phyloP scores from a whole-genome alignment of 371 early-diverging fungal genomes.

The Actinomucor elegans region DNA sequence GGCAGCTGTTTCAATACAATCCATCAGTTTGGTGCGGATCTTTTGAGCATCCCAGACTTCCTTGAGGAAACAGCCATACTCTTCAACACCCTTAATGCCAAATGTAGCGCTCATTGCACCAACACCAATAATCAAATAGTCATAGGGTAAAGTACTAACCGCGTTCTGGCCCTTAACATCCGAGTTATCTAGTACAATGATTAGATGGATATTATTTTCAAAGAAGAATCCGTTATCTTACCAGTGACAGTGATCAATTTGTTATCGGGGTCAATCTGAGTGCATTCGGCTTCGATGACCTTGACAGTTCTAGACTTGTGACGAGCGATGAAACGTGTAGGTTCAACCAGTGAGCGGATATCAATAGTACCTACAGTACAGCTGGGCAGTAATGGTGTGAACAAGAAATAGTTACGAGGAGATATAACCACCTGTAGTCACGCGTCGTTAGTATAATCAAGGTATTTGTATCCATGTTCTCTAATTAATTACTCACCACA shows the following conservation, averaged over 20 bases:
- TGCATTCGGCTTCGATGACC: conserved; percentile 88
- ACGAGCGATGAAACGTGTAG: conserved; percentile 83
- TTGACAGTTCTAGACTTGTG: conserved; percentile 81
- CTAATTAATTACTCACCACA: conserved; percentile 66
- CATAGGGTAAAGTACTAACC: conserved; percentile 71
- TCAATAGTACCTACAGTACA: conserved; percentile 88
- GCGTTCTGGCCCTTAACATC: conserved; percentile 66
- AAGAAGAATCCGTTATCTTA: conserved; percentile 29
- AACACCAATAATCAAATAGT: conserved; percentile 85
- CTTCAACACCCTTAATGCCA: conserved; percentile 85
- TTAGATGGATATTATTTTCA: not conserved
- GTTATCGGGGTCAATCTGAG: conserved; percentile 73
- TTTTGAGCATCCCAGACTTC: conserved; percentile 87
- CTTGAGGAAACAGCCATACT: conserved; percentile 88
- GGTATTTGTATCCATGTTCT: not conserved
- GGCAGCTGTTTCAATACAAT: conserved; percentile 87
- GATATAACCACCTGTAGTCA: conserved; percentile 65
- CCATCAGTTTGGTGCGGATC: conserved; percentile 85
- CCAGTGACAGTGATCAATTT: conserved; percentile 73
- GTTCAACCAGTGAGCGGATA: conserved; percentile 80
- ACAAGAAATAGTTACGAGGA: conserved; percentile 92
- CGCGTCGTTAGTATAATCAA: not conserved
- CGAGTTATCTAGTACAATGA: conserved; percentile 57
- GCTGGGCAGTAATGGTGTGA: conserved; percentile 88
- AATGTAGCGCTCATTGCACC: conserved; percentile 92